Evolutionary conservation across 1,139 yeast genomes (phyloP).

Genomic region (Wickerhamomyces sp.): DNA sequence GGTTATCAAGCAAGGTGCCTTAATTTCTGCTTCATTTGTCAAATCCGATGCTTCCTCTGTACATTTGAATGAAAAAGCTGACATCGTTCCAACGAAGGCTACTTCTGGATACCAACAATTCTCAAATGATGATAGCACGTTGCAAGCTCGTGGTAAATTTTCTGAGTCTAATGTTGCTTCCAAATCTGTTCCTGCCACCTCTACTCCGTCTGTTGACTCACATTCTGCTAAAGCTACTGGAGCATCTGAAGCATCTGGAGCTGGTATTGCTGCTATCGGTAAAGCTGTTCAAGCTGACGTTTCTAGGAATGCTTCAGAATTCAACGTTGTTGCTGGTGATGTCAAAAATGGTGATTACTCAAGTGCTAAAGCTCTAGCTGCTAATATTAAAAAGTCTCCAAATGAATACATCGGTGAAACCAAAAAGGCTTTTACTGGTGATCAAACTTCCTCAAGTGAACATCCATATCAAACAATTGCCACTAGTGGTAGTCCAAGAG

Average conservation of each 20-base stretch:
- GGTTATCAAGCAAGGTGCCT: conserved; percentile 13
- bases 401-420: conserved; percentile 15
- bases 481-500: neutral
- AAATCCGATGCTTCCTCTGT: conserved; percentile 14
- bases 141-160: conserved; percentile 11
- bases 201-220: neutral
- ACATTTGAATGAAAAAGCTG: conserved; percentile 4
- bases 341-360: conserved; percentile 22
- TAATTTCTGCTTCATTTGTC: conserved; percentile 9
- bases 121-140: conserved; percentile 3
- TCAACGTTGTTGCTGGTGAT: conserved; percentile 24
- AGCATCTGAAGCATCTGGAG: conserved; percentile 14
- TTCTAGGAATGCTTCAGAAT: conserved; percentile 17
- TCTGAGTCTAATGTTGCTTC: conserved; percentile 16
- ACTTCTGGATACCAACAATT: conserved; percentile 3
- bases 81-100: conserved; percentile 5
- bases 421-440: conserved; percentile 13
- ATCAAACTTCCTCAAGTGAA: neutral
- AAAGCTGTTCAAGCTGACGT: conserved; percentile 7
- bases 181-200: conserved; percentile 11
- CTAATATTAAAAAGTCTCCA: conserved; percentile 18
- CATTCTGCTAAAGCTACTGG: conserved; percentile 9
- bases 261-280: conserved; percentile 11
- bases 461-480: neutral
- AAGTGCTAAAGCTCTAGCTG: conserved; percentile 14